Conservation (phyloP, 2,329 filamentous ascomycete genomes). For the Tolypocladium ophioglossoides region DNA sequence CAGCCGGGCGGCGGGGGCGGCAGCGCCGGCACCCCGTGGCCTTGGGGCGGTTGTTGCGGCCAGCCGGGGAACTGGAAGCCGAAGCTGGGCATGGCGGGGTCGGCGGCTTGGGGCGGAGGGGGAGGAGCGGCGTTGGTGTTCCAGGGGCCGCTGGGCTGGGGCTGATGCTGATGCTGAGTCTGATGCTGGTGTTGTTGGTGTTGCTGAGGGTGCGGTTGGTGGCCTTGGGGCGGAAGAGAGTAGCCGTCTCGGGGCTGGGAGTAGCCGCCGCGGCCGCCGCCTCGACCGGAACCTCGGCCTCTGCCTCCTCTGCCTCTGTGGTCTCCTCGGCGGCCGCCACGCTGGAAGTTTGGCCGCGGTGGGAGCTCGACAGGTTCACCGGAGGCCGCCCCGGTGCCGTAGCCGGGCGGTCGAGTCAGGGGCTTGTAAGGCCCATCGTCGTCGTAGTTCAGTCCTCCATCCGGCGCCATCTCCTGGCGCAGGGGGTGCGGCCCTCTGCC, state of each 20-base stretch:
- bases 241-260: constrained; percentile 26
- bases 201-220: constrained; percentile 3
- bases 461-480: constrained; percentile 26
- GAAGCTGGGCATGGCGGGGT: constrained; percentile 21
- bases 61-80: constrained; percentile 34
- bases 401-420: constrained; percentile 55
- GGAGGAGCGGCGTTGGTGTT: constrained; percentile 3
- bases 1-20: constrained; percentile 31
- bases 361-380: constrained; percentile 25
- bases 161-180: constrained; percentile 11
- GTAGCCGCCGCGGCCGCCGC: constrained; percentile 24
- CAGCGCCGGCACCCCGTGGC: constrained; percentile 20
- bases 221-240: constrained; percentile 26
- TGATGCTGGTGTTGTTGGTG: constrained; percentile 18
- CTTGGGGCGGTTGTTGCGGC: constrained; percentile 21
- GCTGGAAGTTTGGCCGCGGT: constrained; percentile 18
- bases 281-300: constrained; percentile 30
- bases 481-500: constrained; percentile 28
- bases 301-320: constrained; percentile 32
- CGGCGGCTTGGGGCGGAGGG: constrained; percentile 5
- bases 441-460: constrained; percentile 53
- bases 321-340: constrained; percentile 34
- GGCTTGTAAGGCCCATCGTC: constrained; percentile 61
- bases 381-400: constrained; percentile 38
- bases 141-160: constrained; percentile 8